A percentile compares a stretch with the other conserved stretches of the same genome.
phyloP scores from a whole-genome alignment of 2,329 filamentous ascomycete species.

The Emergomyces pasteurianus region DNA sequence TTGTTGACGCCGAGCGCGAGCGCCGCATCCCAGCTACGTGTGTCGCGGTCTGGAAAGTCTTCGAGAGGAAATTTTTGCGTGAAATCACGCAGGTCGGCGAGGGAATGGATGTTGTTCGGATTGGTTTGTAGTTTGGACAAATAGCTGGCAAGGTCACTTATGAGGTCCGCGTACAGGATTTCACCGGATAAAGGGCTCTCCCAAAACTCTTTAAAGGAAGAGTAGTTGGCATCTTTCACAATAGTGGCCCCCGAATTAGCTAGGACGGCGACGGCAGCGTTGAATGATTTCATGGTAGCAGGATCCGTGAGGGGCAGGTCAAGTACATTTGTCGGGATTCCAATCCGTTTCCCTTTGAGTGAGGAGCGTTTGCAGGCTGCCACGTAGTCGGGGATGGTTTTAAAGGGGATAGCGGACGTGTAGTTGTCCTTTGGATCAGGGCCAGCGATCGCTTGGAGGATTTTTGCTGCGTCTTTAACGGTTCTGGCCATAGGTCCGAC shows the following conservation, averaged over 20 bases:
- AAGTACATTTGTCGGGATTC: slow-evolving; percentile 50
- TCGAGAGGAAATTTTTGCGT: slow-evolving; percentile 44
- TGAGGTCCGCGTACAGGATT: slow-evolving; percentile 49
- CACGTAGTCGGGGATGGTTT: slow-evolving; percentile 47
- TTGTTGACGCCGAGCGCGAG: slow-evolving; percentile 45
- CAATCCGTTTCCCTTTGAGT: slow-evolving; percentile 48
- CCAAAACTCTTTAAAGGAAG: slow-evolving; percentile 36
- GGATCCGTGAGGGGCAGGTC: slow-evolving; percentile 16
- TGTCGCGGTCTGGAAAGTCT: slow-evolving; percentile 51
- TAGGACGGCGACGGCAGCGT: slow-evolving; percentile 42
- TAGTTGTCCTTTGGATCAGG: slow-evolving; percentile 44
- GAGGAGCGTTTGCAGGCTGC: slow-evolving; percentile 43
- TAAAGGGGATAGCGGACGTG: slow-evolving; percentile 45
- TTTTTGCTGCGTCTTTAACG: slow-evolving; percentile 46
- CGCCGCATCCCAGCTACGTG: slow-evolving; percentile 42
- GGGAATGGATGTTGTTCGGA: slow-evolving; percentile 41
- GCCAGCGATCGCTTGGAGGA: slow-evolving; percentile 48
- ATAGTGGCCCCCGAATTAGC: slow-evolving; percentile 46
- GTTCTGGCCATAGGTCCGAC: slow-evolving; percentile 47
- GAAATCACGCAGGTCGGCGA: slow-evolving; percentile 43
- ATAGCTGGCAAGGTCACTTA: slow-evolving; percentile 37
- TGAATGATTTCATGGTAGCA: slow-evolving; percentile 41
- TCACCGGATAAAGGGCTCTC: slow-evolving; percentile 23
- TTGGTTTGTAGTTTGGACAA: slow-evolving; percentile 29
- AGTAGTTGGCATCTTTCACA: slow-evolving; percentile 50